phyloP scores from a whole-genome alignment of 1,284 basidiomycete species.

The Austroboletus novae-zelandiae region DNA sequence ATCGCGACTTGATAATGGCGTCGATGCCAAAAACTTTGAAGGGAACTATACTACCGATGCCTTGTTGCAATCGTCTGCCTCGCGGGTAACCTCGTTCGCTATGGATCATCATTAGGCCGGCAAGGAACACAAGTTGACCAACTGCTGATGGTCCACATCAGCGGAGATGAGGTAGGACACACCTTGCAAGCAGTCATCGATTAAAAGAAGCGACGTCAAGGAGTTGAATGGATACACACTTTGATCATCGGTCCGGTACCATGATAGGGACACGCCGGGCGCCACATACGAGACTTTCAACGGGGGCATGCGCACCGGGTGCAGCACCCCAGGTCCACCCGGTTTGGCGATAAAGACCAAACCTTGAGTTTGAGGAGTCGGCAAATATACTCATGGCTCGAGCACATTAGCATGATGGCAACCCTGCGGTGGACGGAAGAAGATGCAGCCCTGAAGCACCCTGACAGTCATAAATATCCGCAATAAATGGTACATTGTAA shows the following conservation, averaged over 20 bases:
- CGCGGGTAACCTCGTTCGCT: not conserved
- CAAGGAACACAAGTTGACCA: not conserved
- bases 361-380: slow-evolving; percentile 15
- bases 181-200: slow-evolving; percentile 8
- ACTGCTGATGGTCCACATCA: slow-evolving; percentile 2
- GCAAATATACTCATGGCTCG: not conserved
- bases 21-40: slow-evolving; percentile 10
- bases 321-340: slow-evolving; percentile 1
- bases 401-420: not conserved
- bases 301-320: not conserved
- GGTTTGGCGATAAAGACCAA: not conserved
- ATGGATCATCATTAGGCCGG: not conserved
- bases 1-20: slow-evolving; percentile 6
- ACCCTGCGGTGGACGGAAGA: not conserved
- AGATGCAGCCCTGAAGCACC: slow-evolving; percentile 10
- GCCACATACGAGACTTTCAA: slow-evolving; percentile 14
- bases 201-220: slow-evolving; percentile 19
- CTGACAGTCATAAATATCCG: slow-evolving; percentile 10
- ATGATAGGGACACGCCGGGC: slow-evolving; percentile 6
- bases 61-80: not conserved
- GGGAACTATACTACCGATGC: not conserved
- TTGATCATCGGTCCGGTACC: slow-evolving; percentile 6
- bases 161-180: slow-evolving; percentile 24
- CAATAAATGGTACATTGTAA: slow-evolving; percentile 23
- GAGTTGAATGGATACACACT: slow-evolving; percentile 5